Percentiles rank a stretch among this genome's conserved stretches.
phyloP scores from a whole-genome alignment of 2,329 filamentous ascomycete genomes.

The Aspergillus transmontanensis region DNA sequence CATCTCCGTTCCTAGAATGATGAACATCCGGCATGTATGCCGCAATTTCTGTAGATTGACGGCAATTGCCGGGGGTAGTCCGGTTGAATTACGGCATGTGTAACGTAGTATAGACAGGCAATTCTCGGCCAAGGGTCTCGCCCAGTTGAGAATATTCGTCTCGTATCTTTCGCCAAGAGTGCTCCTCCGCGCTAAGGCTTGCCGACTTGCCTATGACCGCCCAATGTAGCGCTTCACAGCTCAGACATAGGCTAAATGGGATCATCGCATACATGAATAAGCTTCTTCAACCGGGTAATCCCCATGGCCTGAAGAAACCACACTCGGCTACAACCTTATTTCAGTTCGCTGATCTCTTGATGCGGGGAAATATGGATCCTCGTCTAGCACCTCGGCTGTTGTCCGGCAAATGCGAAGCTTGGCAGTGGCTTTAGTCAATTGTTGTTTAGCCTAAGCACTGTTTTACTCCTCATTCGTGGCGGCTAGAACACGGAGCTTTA shows the following conservation, averaged over 20 bases:
- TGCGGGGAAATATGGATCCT: background rate
- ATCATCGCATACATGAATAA: background rate
- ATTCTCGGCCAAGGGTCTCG: too few relatives aligned
- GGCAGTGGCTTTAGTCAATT: background rate
- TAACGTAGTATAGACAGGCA: background rate
- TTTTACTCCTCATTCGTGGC: too few relatives aligned
- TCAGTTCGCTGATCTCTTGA: too few relatives aligned
- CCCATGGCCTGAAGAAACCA: background rate
- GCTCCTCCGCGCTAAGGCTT: too few relatives aligned
- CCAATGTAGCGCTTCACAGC: background rate
- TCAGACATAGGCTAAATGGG: slow-evolving; percentile 2
- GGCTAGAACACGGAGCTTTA: background rate
- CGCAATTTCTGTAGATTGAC: background rate
- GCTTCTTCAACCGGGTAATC: slow-evolving; percentile 6
- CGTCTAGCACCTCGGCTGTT: background rate
- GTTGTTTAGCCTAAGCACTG: background rate
- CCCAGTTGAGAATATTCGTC: background rate
- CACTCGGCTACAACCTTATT: background rate
- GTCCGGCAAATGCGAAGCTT: background rate
- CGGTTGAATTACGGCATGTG: background rate
- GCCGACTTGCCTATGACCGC: background rate
- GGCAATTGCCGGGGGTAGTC: background rate
- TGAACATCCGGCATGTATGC: background rate
- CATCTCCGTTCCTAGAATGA: background rate
- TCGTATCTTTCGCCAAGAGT: background rate